Base-by-base conservation (phyloP, 202 grass and related monocot genomes). In the Elaeis oleifera region DNA sequence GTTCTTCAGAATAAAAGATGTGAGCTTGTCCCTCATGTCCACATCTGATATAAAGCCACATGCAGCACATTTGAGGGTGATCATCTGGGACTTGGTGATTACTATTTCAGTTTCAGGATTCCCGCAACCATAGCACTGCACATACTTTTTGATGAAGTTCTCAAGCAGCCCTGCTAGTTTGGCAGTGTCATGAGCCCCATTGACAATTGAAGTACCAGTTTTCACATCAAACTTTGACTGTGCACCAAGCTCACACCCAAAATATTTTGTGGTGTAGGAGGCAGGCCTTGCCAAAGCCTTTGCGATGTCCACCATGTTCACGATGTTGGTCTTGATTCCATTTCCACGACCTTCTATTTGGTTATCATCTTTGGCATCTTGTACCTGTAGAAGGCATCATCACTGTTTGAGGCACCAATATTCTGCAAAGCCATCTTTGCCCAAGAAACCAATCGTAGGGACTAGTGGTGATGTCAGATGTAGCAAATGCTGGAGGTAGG, bases 381-480 rank as follows among this genome's bases (percentile, higher is more conserved):
- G 39, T 68, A 68, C n/a, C 65, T 28, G 32, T 68, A 68, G 65
- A 68, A 68, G 65, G 65, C 65, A 68, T 68, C 65, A 23, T 56
- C 53, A 0, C 26, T 68, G 65, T 68, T 56, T 54, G 65, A 68
- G 7, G 65, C 29, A 23, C 65, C 65, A 21, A 49, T 68, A 39
- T 68, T 68, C 27, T 56, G 65, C 19, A 68, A 56, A 22, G 27
- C 53, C 65, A 68, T 68, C 28, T 56, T 56, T 21, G 18, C 28
- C 7, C 9, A 6, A 36, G 32, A 36, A 36, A 36, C 32, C 8
- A 36, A 9, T 8, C 7, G 8, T 36, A 36, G 8, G 8, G 32
- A 36, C 32, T 36, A 9, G 32, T 1, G 6, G 6, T 7, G 7
- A 36, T 36, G 7, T 36, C 32, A 36, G 32, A 36, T 36, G 32